Evolutionary conservation across 1,139 yeast species (phyloP), one percentile per base, ranked within the genome.

Genomic region (Geotrichum restrictum): DNA sequence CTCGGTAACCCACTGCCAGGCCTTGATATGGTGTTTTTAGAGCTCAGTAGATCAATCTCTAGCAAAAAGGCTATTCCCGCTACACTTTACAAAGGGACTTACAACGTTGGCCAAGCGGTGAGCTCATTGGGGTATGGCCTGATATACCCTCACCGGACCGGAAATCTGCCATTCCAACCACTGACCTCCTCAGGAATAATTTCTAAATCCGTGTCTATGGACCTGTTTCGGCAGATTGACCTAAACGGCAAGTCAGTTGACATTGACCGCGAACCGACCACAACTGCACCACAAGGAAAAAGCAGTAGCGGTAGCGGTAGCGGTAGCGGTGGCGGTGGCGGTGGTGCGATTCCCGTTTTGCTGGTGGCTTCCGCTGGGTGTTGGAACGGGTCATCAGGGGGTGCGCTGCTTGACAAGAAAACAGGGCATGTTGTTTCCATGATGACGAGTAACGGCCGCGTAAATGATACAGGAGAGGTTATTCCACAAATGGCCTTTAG

Each of bases 311-410:
- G n/a, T n/a, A n/a, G n/a, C n/a, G n/a, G n/a, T n/a, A n/a, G n/a
- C n/a, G n/a, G n/a, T n/a, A n/a, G n/a, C n/a, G n/a, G n/a, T n/a
- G n/a, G n/a, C n/a, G n/a, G n/a, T n/a, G n/a, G n/a, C n/a, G n/a
- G n/a, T n/a, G n/a, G n/a, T 2, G 42, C 39, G 6, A 49, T 59
- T 2, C 68, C 71, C 0, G 70, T 76, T 0, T 64, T 84, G 67
- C 59, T 81, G 1, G 68, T 82, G 0, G 72, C 81, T 0, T 77
- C 86, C 0, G 77, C 87, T 0, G 75, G 82, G 10, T 83, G 88
- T 65, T 84, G 88, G 88, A 83, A 83, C 60, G 91, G 91, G 0
- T 82, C 88, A 1, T 81, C 86, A 0, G 91, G 91, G 0, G 91
- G 91, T 0, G 88, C 83, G 0, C 64, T 83, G 2, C 73, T 80